These are phyloP conservation scores for Mortierella sp. DNA, from an alignment of 371 early-diverging fungal genomes.

Conservation along the genomic window DNA sequence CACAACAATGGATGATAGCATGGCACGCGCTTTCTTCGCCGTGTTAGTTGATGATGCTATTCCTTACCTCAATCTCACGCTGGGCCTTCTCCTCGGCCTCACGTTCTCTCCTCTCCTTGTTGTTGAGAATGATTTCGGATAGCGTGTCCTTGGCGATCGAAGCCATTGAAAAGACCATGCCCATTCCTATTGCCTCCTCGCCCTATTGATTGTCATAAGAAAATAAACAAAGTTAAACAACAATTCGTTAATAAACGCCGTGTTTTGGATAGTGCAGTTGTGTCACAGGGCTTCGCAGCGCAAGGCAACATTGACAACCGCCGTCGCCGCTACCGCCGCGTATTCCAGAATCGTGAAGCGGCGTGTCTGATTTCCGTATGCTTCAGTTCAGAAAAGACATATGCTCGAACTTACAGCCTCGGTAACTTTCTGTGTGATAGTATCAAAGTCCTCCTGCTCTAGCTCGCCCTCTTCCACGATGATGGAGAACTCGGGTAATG, in stretches of 20 bases:
- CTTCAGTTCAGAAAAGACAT: background rate
- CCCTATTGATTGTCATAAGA: conserved; percentile 54
- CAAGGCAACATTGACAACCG: background rate
- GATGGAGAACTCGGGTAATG: conserved; percentile 79
- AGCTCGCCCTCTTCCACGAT: conserved; percentile 66
- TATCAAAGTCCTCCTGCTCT: conserved; percentile 61
- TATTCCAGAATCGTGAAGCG: background rate
- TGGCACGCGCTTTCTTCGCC: background rate
- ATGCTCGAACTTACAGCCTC: conserved; percentile 60
- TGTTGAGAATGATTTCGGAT: conserved; percentile 71
- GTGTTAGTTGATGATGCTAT: background rate
- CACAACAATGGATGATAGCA: background rate
- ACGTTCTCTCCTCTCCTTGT: conserved; percentile 65
- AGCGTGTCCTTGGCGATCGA: conserved; percentile 82
- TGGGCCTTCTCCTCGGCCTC: conserved; percentile 71
- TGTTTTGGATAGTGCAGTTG: background rate
- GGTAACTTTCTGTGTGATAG: conserved; percentile 62
- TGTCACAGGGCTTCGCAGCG: background rate
- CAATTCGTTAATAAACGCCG: background rate
- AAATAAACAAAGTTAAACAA: background rate
- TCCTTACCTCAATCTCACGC: conserved; percentile 76
- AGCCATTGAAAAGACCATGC: conserved; percentile 91
- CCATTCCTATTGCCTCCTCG: conserved; percentile 91
- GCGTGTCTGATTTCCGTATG: background rate
- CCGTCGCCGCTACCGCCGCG: background rate